Conservation (phyloP, 1,139 yeast genomes). For the Protomyces pachydermus region DNA sequence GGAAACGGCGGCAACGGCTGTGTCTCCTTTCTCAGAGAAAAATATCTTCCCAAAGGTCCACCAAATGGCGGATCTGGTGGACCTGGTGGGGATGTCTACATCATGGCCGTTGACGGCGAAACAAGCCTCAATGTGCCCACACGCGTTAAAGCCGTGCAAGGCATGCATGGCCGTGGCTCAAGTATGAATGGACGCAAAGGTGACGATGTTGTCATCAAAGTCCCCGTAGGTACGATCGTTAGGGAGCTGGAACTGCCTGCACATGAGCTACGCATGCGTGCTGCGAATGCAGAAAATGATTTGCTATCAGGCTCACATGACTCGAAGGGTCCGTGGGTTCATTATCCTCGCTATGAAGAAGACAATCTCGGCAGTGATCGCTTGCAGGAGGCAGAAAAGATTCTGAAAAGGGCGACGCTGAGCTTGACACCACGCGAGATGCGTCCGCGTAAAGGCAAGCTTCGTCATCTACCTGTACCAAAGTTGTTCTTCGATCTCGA, state of each 20-base stretch:
- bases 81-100: slow-evolving; percentile 76
- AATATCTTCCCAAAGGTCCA: slow-evolving; percentile 80
- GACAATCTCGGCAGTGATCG: slow-evolving; percentile 15
- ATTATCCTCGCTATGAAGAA: slow-evolving; percentile 25
- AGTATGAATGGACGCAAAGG: slow-evolving; percentile 86
- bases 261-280: slow-evolving; percentile 67
- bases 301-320: slow-evolving; percentile 47
- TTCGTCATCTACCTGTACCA: slow-evolving; percentile 42
- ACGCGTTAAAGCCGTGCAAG: slow-evolving; percentile 66
- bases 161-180: slow-evolving; percentile 63
- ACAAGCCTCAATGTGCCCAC: slow-evolving; percentile 59
- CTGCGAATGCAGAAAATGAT: slow-evolving; percentile 57
- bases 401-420: slow-evolving; percentile 50
- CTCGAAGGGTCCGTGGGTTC: slow-evolving; percentile 34
- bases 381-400: slow-evolving; percentile 15
- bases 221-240: slow-evolving; percentile 75
- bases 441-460: slow-evolving; percentile 44
- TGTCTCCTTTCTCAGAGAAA: slow-evolving; percentile 79
- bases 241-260: slow-evolving; percentile 54
- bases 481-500: slow-evolving; percentile 74
- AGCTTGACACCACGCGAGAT: slow-evolving; percentile 56
- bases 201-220: slow-evolving; percentile 68
- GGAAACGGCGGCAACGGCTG: slow-evolving; percentile 90
- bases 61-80: slow-evolving; percentile 99
- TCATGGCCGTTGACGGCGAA: slow-evolving; percentile 70